phyloP scores from a whole-genome alignment of 495 filamentous ascomycete species.

The Lasiosphaeria hispida region DNA sequence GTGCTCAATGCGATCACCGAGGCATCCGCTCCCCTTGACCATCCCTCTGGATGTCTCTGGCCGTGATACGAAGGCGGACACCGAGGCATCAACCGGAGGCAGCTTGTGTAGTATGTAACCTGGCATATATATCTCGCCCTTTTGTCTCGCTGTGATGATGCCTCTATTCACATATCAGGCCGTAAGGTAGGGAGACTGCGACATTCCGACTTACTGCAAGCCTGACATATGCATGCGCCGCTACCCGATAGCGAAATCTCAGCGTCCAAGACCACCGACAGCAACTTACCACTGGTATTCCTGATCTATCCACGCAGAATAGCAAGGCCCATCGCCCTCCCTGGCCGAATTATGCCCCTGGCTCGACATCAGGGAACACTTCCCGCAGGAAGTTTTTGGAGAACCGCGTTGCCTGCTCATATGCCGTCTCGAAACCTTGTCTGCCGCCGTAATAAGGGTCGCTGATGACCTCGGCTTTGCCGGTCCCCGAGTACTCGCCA shows the following conservation, averaged over 20 bases:
- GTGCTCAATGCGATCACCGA: constrained; percentile 4
- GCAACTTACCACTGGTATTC: background rate
- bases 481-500: constrained; percentile 73
- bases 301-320: constrained; percentile 3
- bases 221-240: too few relatives aligned
- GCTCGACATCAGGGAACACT: constrained; percentile 43
- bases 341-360: constrained; percentile 11
- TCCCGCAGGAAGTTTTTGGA: constrained; percentile 68
- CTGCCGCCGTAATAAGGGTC: constrained; percentile 91
- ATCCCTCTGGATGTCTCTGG: constrained; percentile 1
- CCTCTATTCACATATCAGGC: too few relatives aligned
- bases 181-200: background rate
- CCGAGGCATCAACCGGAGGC: background rate
- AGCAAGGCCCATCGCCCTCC: background rate
- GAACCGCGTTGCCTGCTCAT: constrained; percentile 77
- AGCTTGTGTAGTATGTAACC: too few relatives aligned
- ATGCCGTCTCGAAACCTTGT: constrained; percentile 81
- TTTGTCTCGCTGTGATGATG: too few relatives aligned
- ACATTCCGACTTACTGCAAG: background rate
- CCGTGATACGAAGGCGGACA: background rate
- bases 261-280: too few relatives aligned
- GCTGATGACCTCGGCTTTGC: constrained; percentile 66
- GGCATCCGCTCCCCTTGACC: background rate
- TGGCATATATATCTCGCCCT: too few relatives aligned
- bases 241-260: too few relatives aligned